A percentile compares a stretch with the other conserved stretches of the same genome.
Evolutionary conservation across 1,284 basidiomycete genomes (phyloP).

Genomic region (Phellopilus nigrolimitatus): DNA sequence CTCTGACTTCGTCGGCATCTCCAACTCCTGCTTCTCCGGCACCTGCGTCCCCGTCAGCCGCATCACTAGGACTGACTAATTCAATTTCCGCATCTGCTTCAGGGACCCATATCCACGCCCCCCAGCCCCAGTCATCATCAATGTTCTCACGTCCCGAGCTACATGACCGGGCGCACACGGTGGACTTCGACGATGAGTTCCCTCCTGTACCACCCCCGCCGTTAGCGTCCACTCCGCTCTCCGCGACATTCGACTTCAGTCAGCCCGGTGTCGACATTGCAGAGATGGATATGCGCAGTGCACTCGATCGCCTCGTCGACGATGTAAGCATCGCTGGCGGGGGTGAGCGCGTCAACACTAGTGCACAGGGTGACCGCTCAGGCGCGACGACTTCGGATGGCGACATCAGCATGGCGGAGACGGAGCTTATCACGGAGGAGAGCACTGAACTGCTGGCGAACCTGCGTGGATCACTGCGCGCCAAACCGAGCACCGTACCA

Average conservation of each 20-base stretch:
- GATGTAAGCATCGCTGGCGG: conserved; percentile 40
- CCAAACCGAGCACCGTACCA: not conserved
- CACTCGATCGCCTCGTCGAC: conserved; percentile 73
- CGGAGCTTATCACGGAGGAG: conserved; percentile 18
- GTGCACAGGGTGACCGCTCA: not conserved
- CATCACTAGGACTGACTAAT: too few relatives aligned
- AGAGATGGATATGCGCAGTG: conserved; percentile 71
- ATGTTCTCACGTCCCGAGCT: conserved; percentile 1
- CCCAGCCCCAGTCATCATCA: not conserved
- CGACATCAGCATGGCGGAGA: conserved; percentile 19
- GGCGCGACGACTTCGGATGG: conserved; percentile 6
- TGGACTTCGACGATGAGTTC: conserved; percentile 4
- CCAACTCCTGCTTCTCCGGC: not conserved
- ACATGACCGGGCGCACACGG: conserved; percentile 8
- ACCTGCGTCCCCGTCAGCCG: not conserved
- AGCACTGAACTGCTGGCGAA: conserved; percentile 15
- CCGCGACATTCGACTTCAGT: conserved; percentile 16
- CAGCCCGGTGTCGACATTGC: conserved; percentile 27
- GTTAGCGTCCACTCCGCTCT: conserved; percentile 4
- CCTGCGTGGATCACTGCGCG: conserved; percentile 5
- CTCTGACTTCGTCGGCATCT: not conserved
- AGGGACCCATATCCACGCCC: not conserved
- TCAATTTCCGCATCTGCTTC: not conserved
- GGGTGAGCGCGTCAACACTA: conserved; percentile 10
- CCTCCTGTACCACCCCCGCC: not conserved